phyloP scores from a whole-genome alignment of 371 early-diverging fungal species.

The Nosema granulosis region DNA sequence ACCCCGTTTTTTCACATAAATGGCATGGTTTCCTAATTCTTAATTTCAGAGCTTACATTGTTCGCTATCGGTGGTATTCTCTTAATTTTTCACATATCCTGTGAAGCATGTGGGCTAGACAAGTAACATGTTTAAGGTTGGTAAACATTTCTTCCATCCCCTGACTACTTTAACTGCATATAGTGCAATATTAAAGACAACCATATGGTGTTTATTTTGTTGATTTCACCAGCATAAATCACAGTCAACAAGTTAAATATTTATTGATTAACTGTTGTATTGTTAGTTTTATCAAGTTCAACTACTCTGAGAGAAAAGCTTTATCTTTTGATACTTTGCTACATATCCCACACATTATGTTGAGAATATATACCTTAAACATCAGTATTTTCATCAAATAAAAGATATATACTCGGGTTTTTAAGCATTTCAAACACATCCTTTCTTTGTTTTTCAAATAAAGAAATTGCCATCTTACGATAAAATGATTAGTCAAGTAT shows the following conservation, averaged over 20 bases:
- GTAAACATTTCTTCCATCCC: neutral
- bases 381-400: no score
- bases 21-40: neutral
- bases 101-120: neutral
- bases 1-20: neutral
- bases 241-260: neutral
- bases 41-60: neutral
- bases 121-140: neutral
- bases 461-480: no score
- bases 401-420: no score
- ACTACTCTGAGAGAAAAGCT: no score
- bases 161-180: neutral
- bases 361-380: no score
- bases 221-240: neutral
- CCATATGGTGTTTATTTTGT: neutral
- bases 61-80: neutral
- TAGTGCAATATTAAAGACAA: neutral
- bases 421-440: no score
- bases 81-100: neutral
- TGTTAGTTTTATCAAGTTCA: neutral
- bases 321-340: no score
- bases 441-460: no score
- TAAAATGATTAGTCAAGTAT: no score
- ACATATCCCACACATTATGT: no score
- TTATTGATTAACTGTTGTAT: neutral